A percentile compares a stretch with the other conserved stretches of the same genome.
phyloP scores from a whole-genome alignment of 768 basidiomycete genomes.

The Amanita fuliginea region DNA sequence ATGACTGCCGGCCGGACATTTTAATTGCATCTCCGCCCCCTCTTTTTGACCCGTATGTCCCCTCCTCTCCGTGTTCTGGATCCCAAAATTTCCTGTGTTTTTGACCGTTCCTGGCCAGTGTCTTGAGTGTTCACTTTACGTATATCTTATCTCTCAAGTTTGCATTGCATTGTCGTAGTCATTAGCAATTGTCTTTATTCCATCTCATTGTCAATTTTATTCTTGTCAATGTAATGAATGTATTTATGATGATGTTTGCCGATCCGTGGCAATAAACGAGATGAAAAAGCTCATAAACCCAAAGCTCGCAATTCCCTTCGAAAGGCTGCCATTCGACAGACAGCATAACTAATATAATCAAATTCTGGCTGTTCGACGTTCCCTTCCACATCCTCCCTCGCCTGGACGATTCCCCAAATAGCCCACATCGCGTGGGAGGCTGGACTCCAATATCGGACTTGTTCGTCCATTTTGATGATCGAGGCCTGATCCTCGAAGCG shows the following conservation, averaged over 20 bases:
- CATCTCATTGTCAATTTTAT: slow-evolving; percentile 24
- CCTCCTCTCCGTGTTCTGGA: background rate
- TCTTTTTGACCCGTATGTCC: background rate
- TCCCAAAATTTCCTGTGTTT: slow-evolving; percentile 7
- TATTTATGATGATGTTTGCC: slow-evolving; percentile 1
- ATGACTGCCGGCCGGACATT: slow-evolving; percentile 33
- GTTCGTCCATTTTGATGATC: slow-evolving; percentile 51
- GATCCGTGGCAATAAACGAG: too few relatives aligned
- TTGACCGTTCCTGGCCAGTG: slow-evolving; percentile 11
- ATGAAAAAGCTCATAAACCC: slow-evolving; percentile 17
- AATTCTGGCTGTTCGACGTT: slow-evolving; percentile 63
- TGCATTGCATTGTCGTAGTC: slow-evolving; percentile 29
- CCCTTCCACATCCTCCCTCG: slow-evolving; percentile 59
- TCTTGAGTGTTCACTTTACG: slow-evolving; percentile 23
- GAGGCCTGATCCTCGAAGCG: slow-evolving; percentile 15
- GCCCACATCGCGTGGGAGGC: slow-evolving; percentile 90
- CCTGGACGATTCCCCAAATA: slow-evolving; percentile 91
- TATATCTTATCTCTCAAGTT: slow-evolving; percentile 29
- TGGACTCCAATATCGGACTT: slow-evolving; percentile 83
- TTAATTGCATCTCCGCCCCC: slow-evolving; percentile 11
- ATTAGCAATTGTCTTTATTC: slow-evolving; percentile 33
- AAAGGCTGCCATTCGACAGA: slow-evolving; percentile 55
- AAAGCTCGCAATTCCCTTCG: slow-evolving; percentile 40
- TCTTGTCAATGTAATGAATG: slow-evolving; percentile 7
- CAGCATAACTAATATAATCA: slow-evolving; percentile 81